These are phyloP conservation scores for Trypanosoma rangeli DNA, from an alignment of 208 protist genomes.

Conservation along the genomic window DNA sequence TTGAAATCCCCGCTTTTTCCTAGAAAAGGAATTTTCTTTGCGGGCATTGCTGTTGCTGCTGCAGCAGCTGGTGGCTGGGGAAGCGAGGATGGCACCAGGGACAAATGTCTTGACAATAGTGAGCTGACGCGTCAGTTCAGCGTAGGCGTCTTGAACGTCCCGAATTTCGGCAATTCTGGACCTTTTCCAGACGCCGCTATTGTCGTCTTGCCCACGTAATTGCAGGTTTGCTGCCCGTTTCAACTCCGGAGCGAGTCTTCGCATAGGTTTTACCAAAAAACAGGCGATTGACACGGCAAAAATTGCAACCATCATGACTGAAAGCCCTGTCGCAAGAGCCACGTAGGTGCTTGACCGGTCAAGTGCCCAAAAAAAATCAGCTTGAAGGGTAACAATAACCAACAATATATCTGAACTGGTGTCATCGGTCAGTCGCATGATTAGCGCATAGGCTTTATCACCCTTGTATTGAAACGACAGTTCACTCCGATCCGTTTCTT, in stretches of 20 bases:
- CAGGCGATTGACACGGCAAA: constrained; percentile 52
- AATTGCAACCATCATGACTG: constrained; percentile 38
- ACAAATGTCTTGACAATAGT: constrained; percentile 21
- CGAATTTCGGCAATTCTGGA: constrained; percentile 16
- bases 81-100: constrained; percentile 17
- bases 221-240: constrained; percentile 54
- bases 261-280: constrained; percentile 23
- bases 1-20: not conserved
- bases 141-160: constrained; percentile 14
- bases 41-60: not conserved
- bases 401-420: constrained; percentile 50
- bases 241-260: constrained; percentile 50
- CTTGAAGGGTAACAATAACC: constrained; percentile 37
- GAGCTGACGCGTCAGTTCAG: constrained; percentile 21
- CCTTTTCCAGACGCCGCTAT: not conserved
- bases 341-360: not conserved
- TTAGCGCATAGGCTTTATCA: constrained; percentile 33
- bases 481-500: constrained; percentile 26
- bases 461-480: constrained; percentile 39
- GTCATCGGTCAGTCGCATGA: constrained; percentile 44
- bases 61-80: not conserved
- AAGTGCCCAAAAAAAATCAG: constrained; percentile 43
- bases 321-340: constrained; percentile 44
- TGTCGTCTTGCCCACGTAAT: constrained; percentile 30
- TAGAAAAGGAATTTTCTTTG: not conserved